Evolutionary conservation across 2,329 filamentous ascomycete genomes (phyloP), one percentile per base, ranked within the genome.

Genomic region (Pseudocercospora ulei): DNA sequence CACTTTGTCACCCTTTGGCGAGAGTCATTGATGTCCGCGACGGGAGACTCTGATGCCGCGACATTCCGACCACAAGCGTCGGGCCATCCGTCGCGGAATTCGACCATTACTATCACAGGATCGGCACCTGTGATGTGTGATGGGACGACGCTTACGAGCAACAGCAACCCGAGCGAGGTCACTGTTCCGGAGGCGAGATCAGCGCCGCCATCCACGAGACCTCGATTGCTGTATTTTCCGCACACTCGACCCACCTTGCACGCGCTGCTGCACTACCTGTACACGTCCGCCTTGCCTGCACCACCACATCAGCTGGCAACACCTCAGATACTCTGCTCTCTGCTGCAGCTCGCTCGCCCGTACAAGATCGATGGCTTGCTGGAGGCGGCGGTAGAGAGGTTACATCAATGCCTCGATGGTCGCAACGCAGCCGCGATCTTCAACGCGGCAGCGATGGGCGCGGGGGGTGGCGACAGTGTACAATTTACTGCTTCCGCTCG

Each of bases 401-500:
- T 98, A 0, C 90, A 98, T 56, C 73, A 82, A 18, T 75, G 92
- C 0, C 74, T 98, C 3, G 90, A 98, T 59, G 90, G 84, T 31
- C 75, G 88, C 30, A 98, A 96, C 51, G 88, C 90, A 0, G 90
- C 90, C 0, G 90, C 90, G 4, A 87, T 98, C 0, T 98, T 98
- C 69, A 98, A 98, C 50, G 90, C 90, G 0, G 90, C 88, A 0
- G 90, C 90, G 37, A 96, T 96, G 90, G 90, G 87, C 0, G 90
- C 90, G 1, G 90, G 90, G 7, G 87, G 90, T 16, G 90, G 90
- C 0, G 76, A 86, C 31, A 82, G 83, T 31, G 83, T 88, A 17
- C 78, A 81, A 37, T 83, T 76, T 54, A 54, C 65, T 71, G 9
- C 24, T n/a, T 12, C 34, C 12, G 26, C 30, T 25, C 38, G 44